Base-by-base conservation (phyloP, 139 green algal genomes). In the Coccomyxa sp. region DNA sequence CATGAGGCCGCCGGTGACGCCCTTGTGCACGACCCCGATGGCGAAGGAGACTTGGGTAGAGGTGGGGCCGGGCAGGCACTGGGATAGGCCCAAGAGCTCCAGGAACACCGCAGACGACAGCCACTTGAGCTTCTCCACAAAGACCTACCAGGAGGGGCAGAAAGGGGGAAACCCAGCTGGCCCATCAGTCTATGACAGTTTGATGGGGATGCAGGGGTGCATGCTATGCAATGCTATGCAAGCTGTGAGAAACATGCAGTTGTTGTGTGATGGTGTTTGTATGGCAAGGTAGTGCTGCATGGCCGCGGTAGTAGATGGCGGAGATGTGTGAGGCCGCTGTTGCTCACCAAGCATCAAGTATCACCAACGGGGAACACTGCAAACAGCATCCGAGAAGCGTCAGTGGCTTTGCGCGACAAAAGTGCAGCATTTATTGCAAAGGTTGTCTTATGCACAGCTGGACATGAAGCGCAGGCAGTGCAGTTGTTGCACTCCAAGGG, bases 41-140 rank as follows among this genome's bases (percentile, higher is more conserved):
- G 92, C 92, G 76, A 97, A 97, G 23, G 92, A 95, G 23, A 95
- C 84, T 83, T 96, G 83, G n/a, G 95, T 98, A 66, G 90, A 95
- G 23, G 95, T 96, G 67, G 96, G 96, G 7, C 96, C 96, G 0
- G 95, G 95, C 81, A 98, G 85, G 88, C 93, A 97, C 85, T 97
- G 92, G 0, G 91, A 91, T 81, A 99, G 88, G 32, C 94, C 92
- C 32, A 98, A 92, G 28, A 99, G 90, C 90, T 99, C 96, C 38
- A 92, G 89, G 82, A 97, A 99, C 13, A 96, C 87, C 0, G 87
- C 67, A 17, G 87, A 67, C 66, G 83, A 93, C 86, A 96, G 90
- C 95, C 95, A 98, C n/a, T 83, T 86, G 57, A 94, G 85, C 79
- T 88, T 92, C 71, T 95, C 88, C 32, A 97, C 92, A 77, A 98